phyloP scores from a whole-genome alignment of 345 rosid species.

The Lumnitzera racemosa region DNA sequence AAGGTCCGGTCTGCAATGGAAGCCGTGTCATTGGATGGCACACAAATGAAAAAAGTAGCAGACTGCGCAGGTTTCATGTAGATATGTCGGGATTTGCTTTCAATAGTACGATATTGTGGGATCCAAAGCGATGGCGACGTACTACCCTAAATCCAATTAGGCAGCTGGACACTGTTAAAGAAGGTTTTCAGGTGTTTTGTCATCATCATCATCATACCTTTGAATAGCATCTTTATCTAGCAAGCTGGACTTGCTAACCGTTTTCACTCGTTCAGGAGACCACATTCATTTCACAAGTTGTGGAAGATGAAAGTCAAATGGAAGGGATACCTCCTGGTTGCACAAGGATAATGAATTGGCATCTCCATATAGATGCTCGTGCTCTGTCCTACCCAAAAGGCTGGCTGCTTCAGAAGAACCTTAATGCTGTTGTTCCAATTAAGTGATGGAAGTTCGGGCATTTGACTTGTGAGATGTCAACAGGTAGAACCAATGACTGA shows the following conservation, averaged over 20 bases:
- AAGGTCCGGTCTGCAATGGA: constrained; percentile 86
- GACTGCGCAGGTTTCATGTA: constrained; percentile 77
- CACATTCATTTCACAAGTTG: constrained; percentile 80
- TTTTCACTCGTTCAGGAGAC: constrained; percentile 53
- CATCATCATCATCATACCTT: constrained; percentile 7
- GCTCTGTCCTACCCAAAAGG: constrained; percentile 62
- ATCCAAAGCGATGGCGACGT: constrained; percentile 69
- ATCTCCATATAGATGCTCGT: constrained; percentile 64
- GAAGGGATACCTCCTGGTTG: constrained; percentile 69
- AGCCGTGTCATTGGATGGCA: constrained; percentile 88
- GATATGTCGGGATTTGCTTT: constrained; percentile 98
- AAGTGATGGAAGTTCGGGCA: constrained; percentile 17
- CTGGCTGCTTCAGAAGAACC: constrained; percentile 64
- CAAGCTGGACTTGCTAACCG: not conserved
- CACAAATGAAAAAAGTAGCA: constrained; percentile 88
- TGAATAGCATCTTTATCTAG: not conserved
- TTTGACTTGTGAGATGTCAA: not conserved
- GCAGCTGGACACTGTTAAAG: constrained; percentile 74
- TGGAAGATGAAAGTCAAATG: constrained; percentile 92
- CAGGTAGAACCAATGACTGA: not conserved
- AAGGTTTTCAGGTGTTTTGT: constrained; percentile 74
- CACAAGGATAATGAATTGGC: constrained; percentile 82
- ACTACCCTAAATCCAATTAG: constrained; percentile 44
- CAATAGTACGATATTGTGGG: constrained; percentile 92
- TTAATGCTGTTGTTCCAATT: constrained; percentile 43